Conservation (phyloP, 2,329 filamentous ascomycete genomes). For the Akanthomyces muscarius region DNA sequence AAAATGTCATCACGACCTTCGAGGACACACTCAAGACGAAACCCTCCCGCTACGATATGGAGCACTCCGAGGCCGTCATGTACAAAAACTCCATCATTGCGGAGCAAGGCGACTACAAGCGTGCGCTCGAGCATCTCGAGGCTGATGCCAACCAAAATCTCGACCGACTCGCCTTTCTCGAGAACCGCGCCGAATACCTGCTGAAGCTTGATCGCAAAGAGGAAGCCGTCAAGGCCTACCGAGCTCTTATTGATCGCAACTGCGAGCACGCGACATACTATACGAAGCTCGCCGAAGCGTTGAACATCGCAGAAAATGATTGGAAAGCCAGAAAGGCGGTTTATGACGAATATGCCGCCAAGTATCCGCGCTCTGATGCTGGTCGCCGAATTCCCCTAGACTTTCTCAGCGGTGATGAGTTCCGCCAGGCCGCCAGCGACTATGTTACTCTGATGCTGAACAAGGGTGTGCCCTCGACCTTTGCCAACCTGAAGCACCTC, state of each 20-base stretch:
- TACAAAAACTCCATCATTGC: conserved; percentile 96
- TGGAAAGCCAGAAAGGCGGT: conserved; percentile 63
- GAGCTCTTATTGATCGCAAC: conserved; percentile 78
- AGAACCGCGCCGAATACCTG: conserved; percentile 81
- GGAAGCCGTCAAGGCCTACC: conserved; percentile 79
- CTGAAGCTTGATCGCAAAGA: conserved; percentile 70
- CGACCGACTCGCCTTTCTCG: conserved; percentile 80
- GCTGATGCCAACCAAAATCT: conserved; percentile 70
- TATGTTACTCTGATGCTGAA: conserved; percentile 84
- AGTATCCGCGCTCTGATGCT: conserved; percentile 79
- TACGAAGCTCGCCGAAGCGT: conserved; percentile 64
- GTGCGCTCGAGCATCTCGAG: conserved; percentile 83
- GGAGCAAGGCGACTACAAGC: conserved; percentile 77
- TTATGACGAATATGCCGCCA: conserved; percentile 73
- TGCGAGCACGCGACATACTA: conserved; percentile 86
- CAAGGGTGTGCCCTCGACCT: conserved; percentile 92
- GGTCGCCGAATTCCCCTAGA: conserved; percentile 83
- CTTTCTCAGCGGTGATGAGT: conserved; percentile 79
- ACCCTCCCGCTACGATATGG: conserved; percentile 73
- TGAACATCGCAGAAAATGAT: conserved; percentile 59
- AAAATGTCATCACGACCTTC: conserved; percentile 86
- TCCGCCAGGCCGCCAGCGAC: conserved; percentile 68
- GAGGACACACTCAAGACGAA: conserved; percentile 86
- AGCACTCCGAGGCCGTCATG: conserved; percentile 88
- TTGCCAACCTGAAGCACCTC: conserved; percentile 92